Evolutionary conservation across 495 filamentous ascomycete genomes (phyloP), one percentile per base, ranked within the genome.

Genomic region (Neurospora sp.): DNA sequence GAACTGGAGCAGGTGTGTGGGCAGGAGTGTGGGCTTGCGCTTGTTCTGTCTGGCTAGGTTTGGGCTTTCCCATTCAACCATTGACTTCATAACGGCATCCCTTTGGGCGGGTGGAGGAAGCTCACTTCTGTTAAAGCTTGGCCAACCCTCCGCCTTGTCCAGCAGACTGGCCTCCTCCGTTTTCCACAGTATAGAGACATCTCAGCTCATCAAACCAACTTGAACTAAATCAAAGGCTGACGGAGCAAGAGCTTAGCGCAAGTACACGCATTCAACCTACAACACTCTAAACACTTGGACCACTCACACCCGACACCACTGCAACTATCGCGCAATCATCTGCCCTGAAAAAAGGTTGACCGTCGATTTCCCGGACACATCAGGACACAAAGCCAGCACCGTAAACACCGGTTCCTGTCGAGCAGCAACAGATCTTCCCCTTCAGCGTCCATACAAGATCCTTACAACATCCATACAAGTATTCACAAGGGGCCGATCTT

Each of bases 341-440:
- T 74, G 62, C 38, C 69, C 21, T 54, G 28, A 70, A 70, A 79
- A 78, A 81, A 31, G 24, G 78, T 79, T 81, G 77, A 75, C 79
- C 79, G 79, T 78, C 62, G 76, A 76, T 80, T 77, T 72, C 74
- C 78, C 79, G 79, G 78, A 81, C 66, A 74, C 59, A 71, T 54
- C 79, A 71, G 72, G 77, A 66, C 75, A 42, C 54, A 71, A 34
- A 69, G 73, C 73, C 38, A 43, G 34, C 71, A 45, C 45, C 45
- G 71, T 38, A 38, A 45, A 69, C 71, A 72, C 19, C 45, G 24
- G 48, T 72, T 69, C 71, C 59, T 62, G 71, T 37, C 37, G 36
- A 66, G 42, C 42, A 59, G 42, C 31, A 62, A 38, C 31, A 38
- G 36, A 72, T 72, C 34, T 62, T 66, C 71, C 28, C 43, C 34